Evolutionary conservation across 1,139 yeast genomes (phyloP).

Genomic region (Suhomyces terraborum): DNA sequence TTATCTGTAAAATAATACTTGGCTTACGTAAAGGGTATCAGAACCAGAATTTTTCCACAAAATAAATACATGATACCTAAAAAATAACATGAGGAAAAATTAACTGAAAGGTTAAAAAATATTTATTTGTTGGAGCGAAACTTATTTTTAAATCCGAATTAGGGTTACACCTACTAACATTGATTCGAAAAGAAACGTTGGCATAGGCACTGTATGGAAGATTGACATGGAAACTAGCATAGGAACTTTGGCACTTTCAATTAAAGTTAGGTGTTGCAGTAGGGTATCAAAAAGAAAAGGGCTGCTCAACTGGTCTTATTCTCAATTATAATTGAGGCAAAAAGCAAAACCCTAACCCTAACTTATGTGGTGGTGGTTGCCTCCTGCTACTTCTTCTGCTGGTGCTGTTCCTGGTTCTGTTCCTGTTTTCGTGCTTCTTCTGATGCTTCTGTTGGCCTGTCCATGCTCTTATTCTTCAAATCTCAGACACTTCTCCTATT

Average conservation of each 20-base stretch:
- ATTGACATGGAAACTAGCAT: constrained; percentile 5
- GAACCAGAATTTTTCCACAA: constrained; percentile 7
- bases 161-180: constrained; percentile 5
- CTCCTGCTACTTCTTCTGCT: too few species aligned
- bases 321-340: constrained; percentile 4
- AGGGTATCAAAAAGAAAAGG: background rate
- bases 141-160: constrained; percentile 11
- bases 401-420: too few species aligned
- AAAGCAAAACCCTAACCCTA: background rate
- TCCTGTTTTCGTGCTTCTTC: too few species aligned
- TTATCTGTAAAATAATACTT: constrained; percentile 13
- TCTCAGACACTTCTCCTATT: too few species aligned
- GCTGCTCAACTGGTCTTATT: background rate
- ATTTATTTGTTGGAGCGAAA: constrained; percentile 6
- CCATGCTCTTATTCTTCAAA: too few species aligned
- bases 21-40: constrained; percentile 11
- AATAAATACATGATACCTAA: constrained; percentile 8
- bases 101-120: constrained; percentile 6
- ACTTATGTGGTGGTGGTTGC: background rate
- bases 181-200: constrained; percentile 11
- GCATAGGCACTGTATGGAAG: background rate
- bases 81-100: constrained; percentile 5
- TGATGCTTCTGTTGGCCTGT: too few species aligned
- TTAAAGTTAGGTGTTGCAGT: constrained; percentile 3
- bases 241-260: constrained; percentile 1